Base-by-base conservation (phyloP, 1,284 basidiomycete genomes). In the Ceratobasidium sp. region DNA sequence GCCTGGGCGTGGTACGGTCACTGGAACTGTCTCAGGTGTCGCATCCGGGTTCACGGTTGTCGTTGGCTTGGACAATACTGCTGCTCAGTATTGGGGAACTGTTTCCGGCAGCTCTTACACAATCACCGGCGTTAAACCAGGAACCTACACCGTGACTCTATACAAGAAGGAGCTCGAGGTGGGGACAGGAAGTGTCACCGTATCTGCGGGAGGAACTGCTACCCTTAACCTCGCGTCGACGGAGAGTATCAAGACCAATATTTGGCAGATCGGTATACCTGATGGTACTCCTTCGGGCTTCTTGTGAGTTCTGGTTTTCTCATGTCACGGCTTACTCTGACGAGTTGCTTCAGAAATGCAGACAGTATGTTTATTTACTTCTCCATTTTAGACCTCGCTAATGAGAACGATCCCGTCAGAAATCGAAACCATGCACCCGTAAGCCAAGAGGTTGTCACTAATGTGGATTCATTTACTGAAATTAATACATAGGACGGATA, bases 201-300 rank as follows among this genome's bases (percentile, higher is more conserved):
- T 84, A 32, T 76, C 71, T 27, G 80, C 81, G 31, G 82, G 82
- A 20, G 72, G 74, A 22, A 81, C 81, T 2, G 71, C 73, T 0
- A 77, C 76, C 5, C 55, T 64, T 6, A 71, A 65, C 42, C 42
- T 67, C 8, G 25, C 50, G 1, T 67, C 64, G 10, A 67, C 35
- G 15, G 64, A 67, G 29, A 67, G 52, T 22, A 55, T 67, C 40
- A 55, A 55, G 35, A 79, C 75, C 1, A 55, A 25, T 4, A 81
- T 83, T 47, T 84, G 83, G 82, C 78, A 78, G 43, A 82, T 83
- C 65, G 82, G 82, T 77, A 79, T 79, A 32, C 79, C 80, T n/a
- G 82, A 83, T 72, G 82, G 82, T 40, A 82, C 80, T 10, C 82
- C 82, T 6, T 73, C 77, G 27, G 83, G 80, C 75, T 81, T 83